These are phyloP conservation scores for Naganishia cerealis DNA, from an alignment of 1,284 basidiomycete species.

Conservation along the genomic window DNA sequence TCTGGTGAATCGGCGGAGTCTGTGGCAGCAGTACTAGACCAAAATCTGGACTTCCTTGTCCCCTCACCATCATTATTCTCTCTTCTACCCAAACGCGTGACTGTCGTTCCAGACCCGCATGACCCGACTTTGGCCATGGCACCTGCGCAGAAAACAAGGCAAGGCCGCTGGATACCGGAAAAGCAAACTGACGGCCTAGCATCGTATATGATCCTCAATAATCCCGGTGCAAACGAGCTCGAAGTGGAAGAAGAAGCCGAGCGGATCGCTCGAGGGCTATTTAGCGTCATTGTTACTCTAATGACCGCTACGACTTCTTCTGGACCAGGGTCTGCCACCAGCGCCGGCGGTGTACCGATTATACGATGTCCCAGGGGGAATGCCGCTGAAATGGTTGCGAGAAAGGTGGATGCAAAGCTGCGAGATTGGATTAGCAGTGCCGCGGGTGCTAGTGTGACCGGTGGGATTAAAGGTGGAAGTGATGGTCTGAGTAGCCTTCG, in stretches of 20 bases:
- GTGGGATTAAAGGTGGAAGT: slow-evolving; percentile 66
- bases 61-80: slow-evolving; percentile 95
- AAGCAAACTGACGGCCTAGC: slow-evolving; percentile 51
- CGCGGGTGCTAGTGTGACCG: slow-evolving; percentile 51
- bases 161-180: slow-evolving; percentile 37
- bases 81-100: slow-evolving; percentile 63
- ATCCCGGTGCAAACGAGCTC: slow-evolving; percentile 83
- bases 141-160: slow-evolving; percentile 40
- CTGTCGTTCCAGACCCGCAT: slow-evolving; percentile 19
- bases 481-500: slow-evolving; percentile 62
- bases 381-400: slow-evolving; percentile 96
- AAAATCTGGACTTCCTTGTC: slow-evolving; percentile 94
- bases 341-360: slow-evolving; percentile 67
- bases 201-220: slow-evolving; percentile 83
- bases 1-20: slow-evolving; percentile 71
- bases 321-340: slow-evolving; percentile 62
- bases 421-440: slow-evolving; percentile 74
- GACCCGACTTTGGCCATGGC: slow-evolving; percentile 38
- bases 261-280: slow-evolving; percentile 83
- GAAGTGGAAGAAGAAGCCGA: slow-evolving; percentile 94
- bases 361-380: slow-evolving; percentile 93
- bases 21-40: slow-evolving; percentile 79
- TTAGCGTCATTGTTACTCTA: slow-evolving; percentile 82
- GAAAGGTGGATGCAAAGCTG: slow-evolving; percentile 89
- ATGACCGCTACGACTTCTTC: slow-evolving; percentile 10